These are phyloP conservation scores for Niveomyces coronatus DNA, from an alignment of 2,329 filamentous ascomycete genomes.

Conservation along the genomic window DNA sequence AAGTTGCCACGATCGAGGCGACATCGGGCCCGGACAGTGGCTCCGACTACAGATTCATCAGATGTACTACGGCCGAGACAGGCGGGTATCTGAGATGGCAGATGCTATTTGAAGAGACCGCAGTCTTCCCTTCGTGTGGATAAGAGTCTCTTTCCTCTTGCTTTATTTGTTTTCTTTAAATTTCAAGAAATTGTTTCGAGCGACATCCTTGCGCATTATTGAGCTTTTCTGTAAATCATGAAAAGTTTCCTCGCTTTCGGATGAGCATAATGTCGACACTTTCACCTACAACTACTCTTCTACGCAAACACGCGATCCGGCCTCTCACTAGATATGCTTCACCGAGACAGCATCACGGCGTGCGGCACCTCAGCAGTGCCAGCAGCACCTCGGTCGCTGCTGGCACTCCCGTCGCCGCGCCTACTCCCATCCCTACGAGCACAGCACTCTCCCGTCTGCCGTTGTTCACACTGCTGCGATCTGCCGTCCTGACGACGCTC, in stretches of 20 bases:
- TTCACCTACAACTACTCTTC: constrained; percentile 2
- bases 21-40: constrained; percentile 8
- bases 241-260: not conserved
- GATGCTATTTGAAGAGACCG: constrained; percentile 9
- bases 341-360: constrained; percentile 7
- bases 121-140: not conserved
- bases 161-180: no score
- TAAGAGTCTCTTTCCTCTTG: not conserved
- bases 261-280: constrained; percentile 8
- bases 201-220: no score
- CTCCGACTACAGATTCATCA: constrained; percentile 6
- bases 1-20: not conserved
- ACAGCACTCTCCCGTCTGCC: constrained; percentile 14
- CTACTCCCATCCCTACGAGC: constrained; percentile 2
- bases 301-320: constrained; percentile 4
- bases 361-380: constrained; percentile 8
- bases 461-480: constrained; percentile 15
- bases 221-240: no score
- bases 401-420: constrained; percentile 1
- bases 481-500: constrained; percentile 17
- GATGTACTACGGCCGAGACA: not conserved
- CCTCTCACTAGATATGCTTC: constrained; percentile 9
- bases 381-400: no score
- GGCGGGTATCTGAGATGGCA: constrained; percentile 5
- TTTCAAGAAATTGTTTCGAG: no score